These are phyloP conservation scores for Salvia miltiorrhiza DNA, from an alignment of 257 asterid genomes.

Conservation along the genomic window DNA sequence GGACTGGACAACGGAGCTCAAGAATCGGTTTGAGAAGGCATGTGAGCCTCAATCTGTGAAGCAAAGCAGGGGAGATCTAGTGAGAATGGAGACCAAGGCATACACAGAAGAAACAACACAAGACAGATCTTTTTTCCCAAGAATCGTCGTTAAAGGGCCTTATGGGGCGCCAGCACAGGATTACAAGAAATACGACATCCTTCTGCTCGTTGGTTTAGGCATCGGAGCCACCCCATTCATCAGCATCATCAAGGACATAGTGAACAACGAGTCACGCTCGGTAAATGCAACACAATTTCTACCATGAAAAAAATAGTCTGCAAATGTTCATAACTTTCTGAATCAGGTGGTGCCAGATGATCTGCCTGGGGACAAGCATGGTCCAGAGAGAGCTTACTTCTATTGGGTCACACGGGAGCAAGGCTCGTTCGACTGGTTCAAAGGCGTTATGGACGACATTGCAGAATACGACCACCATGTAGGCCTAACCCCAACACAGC, in stretches of 20 bases:
- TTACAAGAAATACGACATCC: conserved; percentile 76
- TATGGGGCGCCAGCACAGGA: conserved; percentile 95
- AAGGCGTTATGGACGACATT: conserved; percentile 93
- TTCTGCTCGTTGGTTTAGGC: conserved; percentile 85
- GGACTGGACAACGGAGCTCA: conserved; percentile 92
- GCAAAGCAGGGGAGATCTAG: conserved; percentile 51
- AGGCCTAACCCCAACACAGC: conserved; percentile 15
- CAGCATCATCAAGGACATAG: conserved; percentile 77
- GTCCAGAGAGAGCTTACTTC: conserved; percentile 78
- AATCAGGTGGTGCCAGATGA: conserved; percentile 28
- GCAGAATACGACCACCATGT: conserved; percentile 78
- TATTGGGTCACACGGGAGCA: conserved; percentile 96
- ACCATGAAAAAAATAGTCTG: no score
- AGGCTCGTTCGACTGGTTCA: conserved; percentile 96
- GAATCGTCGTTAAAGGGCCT: conserved; percentile 73
- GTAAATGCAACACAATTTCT: conserved; percentile 32
- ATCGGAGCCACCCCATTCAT: conserved; percentile 93
- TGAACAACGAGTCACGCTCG: conserved; percentile 40
- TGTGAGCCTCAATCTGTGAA: conserved; percentile 48
- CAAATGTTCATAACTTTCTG: conserved; percentile 2
- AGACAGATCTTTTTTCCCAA: conserved; percentile 37
- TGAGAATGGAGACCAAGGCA: conserved; percentile 71
- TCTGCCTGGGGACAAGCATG: conserved; percentile 22
- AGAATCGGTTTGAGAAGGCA: conserved; percentile 57
- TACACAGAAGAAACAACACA: conserved; percentile 38